These are phyloP conservation scores for Wallacemonas sp. DNA, from an alignment of 208 protist genomes.

Conservation along the genomic window DNA sequence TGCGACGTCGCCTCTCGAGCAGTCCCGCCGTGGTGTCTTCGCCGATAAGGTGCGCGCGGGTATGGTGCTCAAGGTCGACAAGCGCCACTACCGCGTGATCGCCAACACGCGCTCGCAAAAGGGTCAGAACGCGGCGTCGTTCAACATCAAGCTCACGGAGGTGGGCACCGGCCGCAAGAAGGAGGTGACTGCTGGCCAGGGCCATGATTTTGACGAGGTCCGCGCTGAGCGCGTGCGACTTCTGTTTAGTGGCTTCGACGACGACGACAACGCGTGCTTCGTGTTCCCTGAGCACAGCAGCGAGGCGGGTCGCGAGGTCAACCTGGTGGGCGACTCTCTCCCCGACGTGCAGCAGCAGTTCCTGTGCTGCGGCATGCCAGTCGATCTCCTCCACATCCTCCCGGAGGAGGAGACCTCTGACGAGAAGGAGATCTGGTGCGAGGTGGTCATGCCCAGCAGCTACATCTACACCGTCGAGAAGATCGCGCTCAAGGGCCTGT, in stretches of 20 bases:
- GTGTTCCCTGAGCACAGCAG: constrained; percentile 83
- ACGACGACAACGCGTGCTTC: constrained; percentile 89
- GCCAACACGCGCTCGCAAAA: constrained; percentile 89
- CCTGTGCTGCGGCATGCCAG: constrained; percentile 82
- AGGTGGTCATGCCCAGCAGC: constrained; percentile 86
- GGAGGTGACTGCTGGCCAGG: constrained; percentile 82
- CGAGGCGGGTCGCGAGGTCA: constrained; percentile 81
- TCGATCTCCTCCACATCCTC: constrained; percentile 85
- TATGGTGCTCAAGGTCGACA: constrained; percentile 85
- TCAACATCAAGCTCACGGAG: constrained; percentile 87
- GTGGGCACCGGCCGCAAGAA: constrained; percentile 79
- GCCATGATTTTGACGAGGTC: constrained; percentile 85
- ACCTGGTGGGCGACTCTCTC: constrained; percentile 71
- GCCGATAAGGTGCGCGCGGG: constrained; percentile 85
- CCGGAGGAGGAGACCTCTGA: constrained; percentile 52
- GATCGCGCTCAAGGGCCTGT: constrained; percentile 81
- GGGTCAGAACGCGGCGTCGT: constrained; percentile 88
- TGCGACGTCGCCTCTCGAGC: constrained; percentile 5
- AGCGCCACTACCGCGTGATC: constrained; percentile 73
- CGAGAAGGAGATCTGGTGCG: constrained; percentile 75
- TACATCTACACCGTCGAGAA: constrained; percentile 89
- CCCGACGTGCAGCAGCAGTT: constrained; percentile 85
- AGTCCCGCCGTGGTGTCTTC: constrained; percentile 63
- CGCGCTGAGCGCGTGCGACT: constrained; percentile 78
- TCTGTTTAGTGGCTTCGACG: constrained; percentile 91